Conservation (phyloP, 495 filamentous ascomycete genomes). For the Parachaetomium inaequale region DNA sequence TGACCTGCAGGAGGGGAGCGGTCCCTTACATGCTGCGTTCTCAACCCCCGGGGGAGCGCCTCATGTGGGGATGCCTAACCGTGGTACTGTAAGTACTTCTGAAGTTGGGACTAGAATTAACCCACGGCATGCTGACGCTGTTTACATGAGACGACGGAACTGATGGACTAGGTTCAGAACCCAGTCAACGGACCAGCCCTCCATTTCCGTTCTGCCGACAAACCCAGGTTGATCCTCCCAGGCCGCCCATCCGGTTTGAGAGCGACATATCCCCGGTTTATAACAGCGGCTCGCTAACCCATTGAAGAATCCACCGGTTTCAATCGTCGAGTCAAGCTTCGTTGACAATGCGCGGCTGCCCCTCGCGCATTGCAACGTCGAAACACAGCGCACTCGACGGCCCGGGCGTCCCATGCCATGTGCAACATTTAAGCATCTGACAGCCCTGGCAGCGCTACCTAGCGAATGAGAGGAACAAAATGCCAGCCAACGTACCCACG, state of each 20-base stretch:
- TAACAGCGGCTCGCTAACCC: background rate
- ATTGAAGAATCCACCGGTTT: background rate
- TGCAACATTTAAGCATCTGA: background rate
- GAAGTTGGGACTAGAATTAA: too few relatives aligned
- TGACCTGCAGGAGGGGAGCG: background rate
- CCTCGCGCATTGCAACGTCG: background rate
- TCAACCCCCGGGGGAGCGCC: background rate
- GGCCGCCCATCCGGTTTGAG: constrained; percentile 1
- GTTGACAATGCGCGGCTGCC: background rate
- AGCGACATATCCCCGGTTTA: background rate
- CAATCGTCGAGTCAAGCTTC: background rate
- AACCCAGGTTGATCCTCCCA: constrained; percentile 2
- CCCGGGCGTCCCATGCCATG: background rate
- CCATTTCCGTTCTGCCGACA: constrained; percentile 1
- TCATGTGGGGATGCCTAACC: background rate
- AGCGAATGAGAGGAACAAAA: background rate
- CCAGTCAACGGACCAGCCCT: background rate
- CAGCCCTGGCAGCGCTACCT: background rate
- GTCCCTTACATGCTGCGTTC: background rate
- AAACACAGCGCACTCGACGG: background rate
- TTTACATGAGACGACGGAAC: background rate
- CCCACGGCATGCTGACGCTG: background rate
- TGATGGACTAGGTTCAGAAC: too few relatives aligned
- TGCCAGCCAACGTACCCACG: background rate
- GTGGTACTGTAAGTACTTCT: background rate